These are phyloP conservation scores for Brasenia schreberi DNA, from an alignment of 164 flowering plant species.

Conservation along the genomic window DNA sequence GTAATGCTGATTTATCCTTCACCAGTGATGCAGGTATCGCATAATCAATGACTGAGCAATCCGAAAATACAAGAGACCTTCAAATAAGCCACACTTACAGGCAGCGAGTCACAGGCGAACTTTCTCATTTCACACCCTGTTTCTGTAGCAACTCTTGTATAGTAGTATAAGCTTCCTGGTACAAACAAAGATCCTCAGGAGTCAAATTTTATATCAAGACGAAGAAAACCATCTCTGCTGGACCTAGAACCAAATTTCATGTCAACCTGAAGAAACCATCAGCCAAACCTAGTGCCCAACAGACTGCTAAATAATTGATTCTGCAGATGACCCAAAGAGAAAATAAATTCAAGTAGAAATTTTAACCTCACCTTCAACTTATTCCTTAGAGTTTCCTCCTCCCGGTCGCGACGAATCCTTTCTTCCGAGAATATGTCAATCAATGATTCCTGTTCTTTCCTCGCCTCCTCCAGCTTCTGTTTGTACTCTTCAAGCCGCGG, in stretches of 20 bases:
- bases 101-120: too few species aligned
- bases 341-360: neutral
- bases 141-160: slow-evolving; percentile 13
- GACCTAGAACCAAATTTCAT: neutral
- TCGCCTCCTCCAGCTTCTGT: slow-evolving; percentile 39
- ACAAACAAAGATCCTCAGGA: neutral
- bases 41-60: too few species aligned
- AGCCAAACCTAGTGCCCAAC: too few species aligned
- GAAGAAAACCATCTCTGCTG: neutral
- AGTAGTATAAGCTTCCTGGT: slow-evolving; percentile 18
- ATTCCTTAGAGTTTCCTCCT: slow-evolving; percentile 48
- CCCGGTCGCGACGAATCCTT: slow-evolving; percentile 47
- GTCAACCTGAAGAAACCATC: neutral
- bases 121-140: neutral
- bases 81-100: too few species aligned
- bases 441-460: slow-evolving; percentile 60
- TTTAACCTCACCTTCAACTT: slow-evolving; percentile 39
- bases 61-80: too few species aligned
- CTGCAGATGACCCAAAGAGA: too few species aligned
- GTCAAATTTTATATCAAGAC: too few species aligned
- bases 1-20: too few species aligned
- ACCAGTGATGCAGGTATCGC: too few species aligned
- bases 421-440: slow-evolving; percentile 65
- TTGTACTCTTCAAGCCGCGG: slow-evolving; percentile 32
- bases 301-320: too few species aligned